These are phyloP conservation scores for Tripidium arundinaceum DNA, from an alignment of 202 grass and related monocot genomes.

Conservation along the genomic window DNA sequence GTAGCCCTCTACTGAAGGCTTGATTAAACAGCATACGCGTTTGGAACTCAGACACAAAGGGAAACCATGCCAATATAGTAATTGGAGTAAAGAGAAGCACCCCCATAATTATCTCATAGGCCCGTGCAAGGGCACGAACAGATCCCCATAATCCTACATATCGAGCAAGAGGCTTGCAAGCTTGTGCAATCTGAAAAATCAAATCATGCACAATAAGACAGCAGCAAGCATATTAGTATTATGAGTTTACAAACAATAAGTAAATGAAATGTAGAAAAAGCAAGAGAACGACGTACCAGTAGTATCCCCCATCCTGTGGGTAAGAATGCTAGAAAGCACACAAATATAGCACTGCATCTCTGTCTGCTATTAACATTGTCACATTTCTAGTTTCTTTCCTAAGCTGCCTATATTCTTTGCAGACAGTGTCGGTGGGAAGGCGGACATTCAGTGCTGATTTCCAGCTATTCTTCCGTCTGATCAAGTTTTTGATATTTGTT, in stretches of 20 bases:
- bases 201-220: neutral
- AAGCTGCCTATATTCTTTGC: conserved; percentile 29
- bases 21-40: conserved; percentile 95
- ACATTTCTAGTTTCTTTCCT: conserved; percentile 9
- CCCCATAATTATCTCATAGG: conserved; percentile 82
- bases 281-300: conserved; percentile 43
- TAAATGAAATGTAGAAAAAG: conserved; percentile 19
- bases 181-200: conserved; percentile 73
- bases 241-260: neutral
- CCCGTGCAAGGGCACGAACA: conserved; percentile 73
- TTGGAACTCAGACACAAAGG: conserved; percentile 86
- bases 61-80: conserved; percentile 81
- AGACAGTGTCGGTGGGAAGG: conserved; percentile 77
- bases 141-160: conserved; percentile 63
- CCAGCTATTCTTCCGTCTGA: conserved; percentile 88
- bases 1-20: conserved; percentile 83
- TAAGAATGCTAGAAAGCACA: conserved; percentile 73
- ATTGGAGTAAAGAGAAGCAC: conserved; percentile 72
- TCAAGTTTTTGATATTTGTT: conserved; percentile 89
- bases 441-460: conserved; percentile 71
- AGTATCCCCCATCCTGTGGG: conserved; percentile 92
- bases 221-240: neutral
- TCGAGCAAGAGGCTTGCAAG: conserved; percentile 49
- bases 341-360: conserved; percentile 27
- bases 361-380: neutral